These are phyloP conservation scores for Leccinellum luteum DNA, from an alignment of 768 basidiomycete genomes.

Conservation along the genomic window DNA sequence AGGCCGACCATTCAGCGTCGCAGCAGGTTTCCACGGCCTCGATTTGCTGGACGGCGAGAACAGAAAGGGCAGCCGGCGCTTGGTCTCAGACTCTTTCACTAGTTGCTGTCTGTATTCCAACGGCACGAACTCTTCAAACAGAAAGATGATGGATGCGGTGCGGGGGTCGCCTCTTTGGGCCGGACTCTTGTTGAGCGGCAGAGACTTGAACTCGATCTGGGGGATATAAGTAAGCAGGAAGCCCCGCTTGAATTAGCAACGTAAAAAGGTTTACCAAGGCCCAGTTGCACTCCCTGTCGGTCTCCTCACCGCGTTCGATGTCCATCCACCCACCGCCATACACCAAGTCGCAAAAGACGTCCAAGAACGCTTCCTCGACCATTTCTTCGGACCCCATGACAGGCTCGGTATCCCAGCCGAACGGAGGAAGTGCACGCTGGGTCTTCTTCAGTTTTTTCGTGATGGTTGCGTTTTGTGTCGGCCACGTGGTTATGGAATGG, in stretches of 20 bases:
- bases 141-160: conserved; percentile 65
- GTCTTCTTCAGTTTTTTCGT: conserved; percentile 80
- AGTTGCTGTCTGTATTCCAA: conserved; percentile 81
- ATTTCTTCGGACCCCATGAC: conserved; percentile 75
- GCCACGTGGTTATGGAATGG: conserved; percentile 69
- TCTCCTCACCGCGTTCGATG: conserved; percentile 63
- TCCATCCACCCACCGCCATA: conserved; percentile 89
- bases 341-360: conserved; percentile 79
- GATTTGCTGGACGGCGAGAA: conserved; percentile 50
- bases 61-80: conserved; percentile 66
- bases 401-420: conserved; percentile 91
- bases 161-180: conserved; percentile 55
- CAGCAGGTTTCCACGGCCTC: conserved; percentile 74
- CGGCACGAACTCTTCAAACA: conserved; percentile 95
- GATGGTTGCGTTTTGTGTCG: conserved; percentile 68
- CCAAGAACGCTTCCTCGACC: conserved; percentile 88
- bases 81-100: conserved; percentile 47
- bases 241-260: neutral
- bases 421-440: conserved; percentile 68
- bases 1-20: conserved; percentile 77
- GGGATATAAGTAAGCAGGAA: conserved; percentile 2
- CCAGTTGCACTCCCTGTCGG: conserved; percentile 88
- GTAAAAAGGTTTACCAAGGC: conserved; percentile 61
- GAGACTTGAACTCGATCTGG: conserved; percentile 89
- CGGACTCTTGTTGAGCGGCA: conserved; percentile 41